Base-by-base conservation (phyloP, 176 grass and related monocot genomes). In the Bonia amplexicaulis region DNA sequence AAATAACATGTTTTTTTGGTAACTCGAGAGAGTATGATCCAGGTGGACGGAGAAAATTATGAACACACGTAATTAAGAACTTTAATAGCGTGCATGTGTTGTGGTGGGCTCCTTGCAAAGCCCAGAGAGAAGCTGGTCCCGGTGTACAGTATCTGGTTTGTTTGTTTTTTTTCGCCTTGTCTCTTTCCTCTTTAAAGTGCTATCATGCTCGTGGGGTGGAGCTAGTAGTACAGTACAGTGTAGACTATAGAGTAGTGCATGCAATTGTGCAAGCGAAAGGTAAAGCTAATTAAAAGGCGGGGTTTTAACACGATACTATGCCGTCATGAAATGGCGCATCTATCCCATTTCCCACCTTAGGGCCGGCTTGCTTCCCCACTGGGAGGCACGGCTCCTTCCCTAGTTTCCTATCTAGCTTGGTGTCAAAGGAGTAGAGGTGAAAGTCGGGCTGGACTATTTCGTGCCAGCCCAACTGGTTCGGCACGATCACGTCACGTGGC, bases 311-410 rank as follows among this genome's bases (percentile, higher is more conserved):
- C 51, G 49, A 0, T 53, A 53, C 16, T 54, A 55, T 20, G 52
- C 17, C 52, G 0, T 55, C 52, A 3, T 55, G 52, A 22, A 55
- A 8, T 20, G 52, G 52, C 17, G 17, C 17, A 55, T 55, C 52
- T 20, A 55, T 55, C 69, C 60, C 14, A 7, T 69, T 80, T 48
- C 55, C 46, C 66, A 73, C 66, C 77, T 7, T 69, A 64, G 78
- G 72, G 65, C 83, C 78, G 31, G 51, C 83, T 57, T 90, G 88
- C 47, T 82, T 82, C 88, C 83, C 55, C 7, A 5, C 23, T 10
- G 46, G 79, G 79, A 86, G 84, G 73, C 79, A 86, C 11, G 46
- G 42, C 71, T 65, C 45, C 54, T 57, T 51, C 12, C 57, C 19
- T 53, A 53, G 46, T 12, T 11, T 26, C 12, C 40, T 60, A 26